Percentiles rank a stretch among this genome's conserved stretches.
phyloP scores from a whole-genome alignment of 2,329 filamentous ascomycete genomes.

The Arthroderma sp. region DNA sequence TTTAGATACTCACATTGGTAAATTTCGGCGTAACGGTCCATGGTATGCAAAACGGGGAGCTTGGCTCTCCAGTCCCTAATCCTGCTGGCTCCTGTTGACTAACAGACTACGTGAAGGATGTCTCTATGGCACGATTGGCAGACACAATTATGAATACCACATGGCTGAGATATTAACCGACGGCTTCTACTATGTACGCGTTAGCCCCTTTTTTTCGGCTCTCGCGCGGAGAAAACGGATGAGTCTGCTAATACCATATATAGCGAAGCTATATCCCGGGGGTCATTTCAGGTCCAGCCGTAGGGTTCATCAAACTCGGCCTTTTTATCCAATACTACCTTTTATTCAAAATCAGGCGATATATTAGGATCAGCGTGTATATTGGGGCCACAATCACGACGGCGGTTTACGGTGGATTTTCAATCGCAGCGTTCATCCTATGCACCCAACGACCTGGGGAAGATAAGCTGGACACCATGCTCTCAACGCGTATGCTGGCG shows the following conservation, averaged over 20 bases:
- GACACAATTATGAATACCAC: neutral
- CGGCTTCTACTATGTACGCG: neutral
- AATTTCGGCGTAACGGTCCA: neutral
- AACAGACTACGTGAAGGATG: neutral
- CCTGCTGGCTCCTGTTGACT: neutral
- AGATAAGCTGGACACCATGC: neutral
- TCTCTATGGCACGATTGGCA: neutral
- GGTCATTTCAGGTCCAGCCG: neutral
- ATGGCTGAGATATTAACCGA: neutral
- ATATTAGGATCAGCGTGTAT: conserved; percentile 3
- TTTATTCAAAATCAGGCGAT: conserved; percentile 1
- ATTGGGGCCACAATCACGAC: neutral
- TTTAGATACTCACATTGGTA: conserved; percentile 1
- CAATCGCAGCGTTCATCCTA: conserved; percentile 1
- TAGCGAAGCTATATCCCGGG: conserved; percentile 1
- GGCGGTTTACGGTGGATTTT: neutral
- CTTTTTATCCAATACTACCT: conserved; percentile 3
- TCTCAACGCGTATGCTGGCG: neutral
- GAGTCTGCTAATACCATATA: neutral
- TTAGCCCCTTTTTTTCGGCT: neutral
- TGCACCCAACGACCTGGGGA: conserved; percentile 1
- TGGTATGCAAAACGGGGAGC: neutral
- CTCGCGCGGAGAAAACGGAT: neutral
- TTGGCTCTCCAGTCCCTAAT: too few species aligned
- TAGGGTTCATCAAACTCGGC: conserved; percentile 2